Percentiles rank a stretch among this genome's conserved stretches.
phyloP scores from a whole-genome alignment of 1,284 basidiomycete species.

The Moniliophthora roreri region DNA sequence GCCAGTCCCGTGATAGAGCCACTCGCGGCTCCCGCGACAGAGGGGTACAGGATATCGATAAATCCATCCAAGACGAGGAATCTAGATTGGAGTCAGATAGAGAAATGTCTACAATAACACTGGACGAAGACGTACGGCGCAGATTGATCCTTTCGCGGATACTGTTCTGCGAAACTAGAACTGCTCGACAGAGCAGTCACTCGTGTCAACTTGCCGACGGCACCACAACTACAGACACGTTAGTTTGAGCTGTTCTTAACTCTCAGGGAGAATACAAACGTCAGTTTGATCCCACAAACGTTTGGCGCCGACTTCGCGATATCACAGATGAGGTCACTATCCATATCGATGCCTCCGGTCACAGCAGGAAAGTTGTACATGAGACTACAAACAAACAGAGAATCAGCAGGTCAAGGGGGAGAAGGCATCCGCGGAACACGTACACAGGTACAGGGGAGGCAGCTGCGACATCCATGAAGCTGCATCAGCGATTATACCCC shows the following conservation, averaged over 20 bases:
- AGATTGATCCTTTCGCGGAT: conserved; percentile 6
- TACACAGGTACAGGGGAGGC: conserved; percentile 13
- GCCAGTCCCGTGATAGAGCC: conserved; percentile 15
- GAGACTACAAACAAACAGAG: not conserved
- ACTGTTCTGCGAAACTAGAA: conserved; percentile 3
- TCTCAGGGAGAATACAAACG: not conserved
- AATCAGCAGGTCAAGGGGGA: not conserved
- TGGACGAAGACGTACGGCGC: conserved; percentile 7
- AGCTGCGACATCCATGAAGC: conserved; percentile 11
- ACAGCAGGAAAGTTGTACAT: conserved; percentile 16
- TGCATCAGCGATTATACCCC: not conserved
- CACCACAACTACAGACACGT: conserved; percentile 7
- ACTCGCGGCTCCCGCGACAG: conserved; percentile 3
- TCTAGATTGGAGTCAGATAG: conserved; percentile 2
- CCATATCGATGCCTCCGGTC: conserved; percentile 13
- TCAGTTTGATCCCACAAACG: conserved; percentile 9
- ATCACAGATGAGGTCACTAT: conserved; percentile 13
- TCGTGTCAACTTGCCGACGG: conserved; percentile 12
- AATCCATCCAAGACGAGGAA: conserved; percentile 16
- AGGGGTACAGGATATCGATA: conserved; percentile 13
- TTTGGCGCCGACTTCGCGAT: conserved; percentile 14
- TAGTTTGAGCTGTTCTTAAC: not conserved
- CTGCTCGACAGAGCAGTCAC: conserved; percentile 5
- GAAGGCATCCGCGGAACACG: not conserved
- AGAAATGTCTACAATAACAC: not conserved